Evolutionary conservation across 2,329 filamentous ascomycete genomes (phyloP).

Genomic region (Colletotrichum tofieldiae): DNA sequence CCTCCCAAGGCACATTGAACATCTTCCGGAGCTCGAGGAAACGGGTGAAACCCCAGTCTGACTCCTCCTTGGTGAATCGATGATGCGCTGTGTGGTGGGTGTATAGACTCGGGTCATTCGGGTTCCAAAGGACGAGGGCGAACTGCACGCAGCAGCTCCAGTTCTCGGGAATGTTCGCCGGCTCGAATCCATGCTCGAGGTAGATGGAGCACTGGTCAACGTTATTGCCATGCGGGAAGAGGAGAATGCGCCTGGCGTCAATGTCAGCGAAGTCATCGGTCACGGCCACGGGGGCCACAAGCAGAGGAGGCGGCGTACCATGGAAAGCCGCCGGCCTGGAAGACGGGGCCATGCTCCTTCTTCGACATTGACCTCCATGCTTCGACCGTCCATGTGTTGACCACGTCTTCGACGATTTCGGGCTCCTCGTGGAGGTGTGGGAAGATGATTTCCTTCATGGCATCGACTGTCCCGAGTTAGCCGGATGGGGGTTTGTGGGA

Average conservation of each 20-base stretch:
- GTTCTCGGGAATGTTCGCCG: constrained; percentile 81
- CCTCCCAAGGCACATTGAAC: constrained; percentile 85
- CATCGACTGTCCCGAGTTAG: constrained; percentile 74
- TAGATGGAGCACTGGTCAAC: constrained; percentile 96
- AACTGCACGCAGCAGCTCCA: constrained; percentile 99
- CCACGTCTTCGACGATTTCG: constrained; percentile 81
- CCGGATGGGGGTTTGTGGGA: not conserved
- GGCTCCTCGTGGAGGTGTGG: constrained; percentile 82
- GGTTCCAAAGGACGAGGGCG: constrained; percentile 93
- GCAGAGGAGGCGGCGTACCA: constrained; percentile 74
- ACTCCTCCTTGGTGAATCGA: constrained; percentile 95
- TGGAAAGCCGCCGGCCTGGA: constrained; percentile 88
- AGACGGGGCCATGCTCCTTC: constrained; percentile 90
- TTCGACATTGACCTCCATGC: constrained; percentile 84
- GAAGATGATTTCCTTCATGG: constrained; percentile 87
- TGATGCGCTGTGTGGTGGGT: constrained; percentile 90
- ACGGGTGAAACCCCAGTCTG: constrained; percentile 98
- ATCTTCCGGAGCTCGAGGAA: constrained; percentile 91
- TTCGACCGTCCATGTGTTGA: constrained; percentile 90
- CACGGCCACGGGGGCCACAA: not conserved
- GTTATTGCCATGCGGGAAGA: constrained; percentile 96
- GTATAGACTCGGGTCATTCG: constrained; percentile 89
- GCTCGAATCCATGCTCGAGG: constrained; percentile 92
- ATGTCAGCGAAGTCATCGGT: constrained; percentile 43
- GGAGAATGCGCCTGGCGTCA: constrained; percentile 83